Evolutionary conservation across 192 early-diverging fungal species (phyloP).

Genomic region (Mortierella claussenii): DNA sequence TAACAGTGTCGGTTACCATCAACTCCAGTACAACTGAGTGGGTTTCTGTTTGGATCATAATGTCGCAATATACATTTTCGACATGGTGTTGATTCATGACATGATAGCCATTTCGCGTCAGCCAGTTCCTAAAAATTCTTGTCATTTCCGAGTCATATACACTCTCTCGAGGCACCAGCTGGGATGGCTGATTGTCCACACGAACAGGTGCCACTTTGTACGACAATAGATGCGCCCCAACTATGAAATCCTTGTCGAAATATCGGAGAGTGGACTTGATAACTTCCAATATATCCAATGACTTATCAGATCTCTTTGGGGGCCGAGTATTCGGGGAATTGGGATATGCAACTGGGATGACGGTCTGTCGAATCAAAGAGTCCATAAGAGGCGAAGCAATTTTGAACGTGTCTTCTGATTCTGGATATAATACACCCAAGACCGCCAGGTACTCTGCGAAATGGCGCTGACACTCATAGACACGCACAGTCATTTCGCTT

Average conservation of each 20-base stretch:
- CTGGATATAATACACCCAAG: constrained; percentile 16
- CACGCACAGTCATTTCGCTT: not conserved
- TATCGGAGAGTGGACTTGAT: constrained; percentile 18
- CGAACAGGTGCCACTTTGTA: not conserved
- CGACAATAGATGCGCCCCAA: not conserved
- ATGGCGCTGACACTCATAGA: not conserved
- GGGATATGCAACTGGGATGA: constrained; percentile 13
- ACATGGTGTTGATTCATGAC: constrained; percentile 39
- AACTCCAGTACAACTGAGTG: constrained; percentile 29
- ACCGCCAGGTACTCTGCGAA: constrained; percentile 21
- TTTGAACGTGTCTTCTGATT: constrained; percentile 9
- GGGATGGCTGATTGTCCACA: not conserved
- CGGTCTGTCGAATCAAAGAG: constrained; percentile 15
- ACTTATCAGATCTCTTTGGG: constrained; percentile 6
- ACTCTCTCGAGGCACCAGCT: constrained; percentile 31
- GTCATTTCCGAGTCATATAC: constrained; percentile 37
- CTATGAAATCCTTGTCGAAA: constrained; percentile 35
- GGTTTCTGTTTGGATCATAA: constrained; percentile 4
- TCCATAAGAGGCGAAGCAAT: constrained; percentile 38
- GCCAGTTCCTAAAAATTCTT: constrained; percentile 35
- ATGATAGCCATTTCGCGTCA: not conserved
- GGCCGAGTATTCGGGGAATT: constrained; percentile 5
- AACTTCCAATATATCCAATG: constrained; percentile 31
- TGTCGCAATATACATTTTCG: constrained; percentile 31
- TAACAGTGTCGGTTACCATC: constrained; percentile 23